Percentiles rank a stretch among this genome's conserved stretches.
phyloP scores from a whole-genome alignment of 2,329 filamentous ascomycete species.

The Xylariaceae sp. region DNA sequence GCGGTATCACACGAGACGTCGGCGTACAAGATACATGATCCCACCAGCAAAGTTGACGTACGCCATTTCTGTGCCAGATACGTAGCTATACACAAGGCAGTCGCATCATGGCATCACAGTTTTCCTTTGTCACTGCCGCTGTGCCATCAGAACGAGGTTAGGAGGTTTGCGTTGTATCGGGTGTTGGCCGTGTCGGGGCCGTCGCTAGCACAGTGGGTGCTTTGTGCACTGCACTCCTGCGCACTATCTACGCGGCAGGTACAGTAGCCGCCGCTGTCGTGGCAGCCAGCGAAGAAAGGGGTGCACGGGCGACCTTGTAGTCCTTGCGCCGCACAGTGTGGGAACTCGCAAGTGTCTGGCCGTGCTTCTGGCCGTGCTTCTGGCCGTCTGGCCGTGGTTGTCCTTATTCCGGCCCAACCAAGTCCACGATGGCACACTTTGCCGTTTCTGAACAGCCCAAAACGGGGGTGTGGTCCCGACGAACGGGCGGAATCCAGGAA shows the following conservation, averaged over 20 bases:
- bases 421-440: conserved; percentile 18
- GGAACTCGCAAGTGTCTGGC: not conserved
- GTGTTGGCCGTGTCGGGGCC: not conserved
- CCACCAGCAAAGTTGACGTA: too few relatives aligned
- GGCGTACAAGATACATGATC: too few relatives aligned
- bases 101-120: not conserved
- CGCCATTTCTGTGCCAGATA: too few relatives aligned
- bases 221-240: not conserved
- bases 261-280: not conserved
- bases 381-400: not conserved
- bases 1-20: too few relatives aligned
- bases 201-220: not conserved
- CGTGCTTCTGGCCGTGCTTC: too few relatives aligned
- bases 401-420: conserved; percentile 27
- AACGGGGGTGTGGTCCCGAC: conserved; percentile 19
- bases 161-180: not conserved
- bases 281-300: too few relatives aligned
- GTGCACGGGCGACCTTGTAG: too few relatives aligned
- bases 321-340: not conserved
- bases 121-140: not conserved
- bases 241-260: too few relatives aligned
- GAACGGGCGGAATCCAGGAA: conserved; percentile 19
- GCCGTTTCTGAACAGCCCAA: conserved; percentile 28
- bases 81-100: too few relatives aligned
- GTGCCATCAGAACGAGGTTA: not conserved